Evolutionary conservation across 2,329 filamentous ascomycete species (phyloP).

Genomic region (Ophiostoma ulmi): DNA sequence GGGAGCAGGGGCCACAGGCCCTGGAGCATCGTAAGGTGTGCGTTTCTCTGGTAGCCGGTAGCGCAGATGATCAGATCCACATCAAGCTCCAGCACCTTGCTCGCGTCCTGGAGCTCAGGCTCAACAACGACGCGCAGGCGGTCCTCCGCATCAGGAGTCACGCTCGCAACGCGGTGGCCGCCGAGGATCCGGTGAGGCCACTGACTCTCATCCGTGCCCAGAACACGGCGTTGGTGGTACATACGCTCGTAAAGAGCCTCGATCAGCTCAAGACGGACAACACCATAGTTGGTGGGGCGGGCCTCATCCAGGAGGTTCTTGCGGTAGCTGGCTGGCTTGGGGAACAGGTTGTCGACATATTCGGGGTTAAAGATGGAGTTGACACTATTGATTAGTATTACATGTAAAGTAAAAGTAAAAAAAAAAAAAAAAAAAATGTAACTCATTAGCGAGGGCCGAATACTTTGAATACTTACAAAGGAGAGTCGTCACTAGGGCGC

Average conservation of each 20-base stretch:
- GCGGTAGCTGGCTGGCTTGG: constrained; percentile 59
- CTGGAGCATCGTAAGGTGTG: constrained; percentile 71
- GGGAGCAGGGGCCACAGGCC: constrained; percentile 63
- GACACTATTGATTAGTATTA: constrained; percentile 50
- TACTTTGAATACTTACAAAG: constrained; percentile 63
- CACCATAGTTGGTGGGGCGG: constrained; percentile 86
- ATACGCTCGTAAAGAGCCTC: constrained; percentile 82
- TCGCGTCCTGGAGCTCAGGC: constrained; percentile 32
- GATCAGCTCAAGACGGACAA: constrained; percentile 84
- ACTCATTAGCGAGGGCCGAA: too few species aligned
- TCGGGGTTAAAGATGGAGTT: constrained; percentile 95
- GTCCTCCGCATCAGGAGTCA: constrained; percentile 46
- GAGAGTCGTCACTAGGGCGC: constrained; percentile 88
- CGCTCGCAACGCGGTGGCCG: constrained; percentile 59
- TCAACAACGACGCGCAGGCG: constrained; percentile 56
- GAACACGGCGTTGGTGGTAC: constrained; percentile 74
- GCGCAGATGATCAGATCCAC: constrained; percentile 80
- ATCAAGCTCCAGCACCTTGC: constrained; percentile 56
- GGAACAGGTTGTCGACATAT: constrained; percentile 71
- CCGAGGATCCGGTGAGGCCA: constrained; percentile 82
- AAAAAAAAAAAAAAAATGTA: neutral
- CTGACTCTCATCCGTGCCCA: constrained; percentile 60
- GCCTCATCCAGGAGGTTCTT: constrained; percentile 59
- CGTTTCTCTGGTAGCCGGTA: constrained; percentile 75
- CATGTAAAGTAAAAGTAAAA: neutral